phyloP scores from a whole-genome alignment of 1,139 yeast genomes.

The Debaryomycetaceae sp. region DNA sequence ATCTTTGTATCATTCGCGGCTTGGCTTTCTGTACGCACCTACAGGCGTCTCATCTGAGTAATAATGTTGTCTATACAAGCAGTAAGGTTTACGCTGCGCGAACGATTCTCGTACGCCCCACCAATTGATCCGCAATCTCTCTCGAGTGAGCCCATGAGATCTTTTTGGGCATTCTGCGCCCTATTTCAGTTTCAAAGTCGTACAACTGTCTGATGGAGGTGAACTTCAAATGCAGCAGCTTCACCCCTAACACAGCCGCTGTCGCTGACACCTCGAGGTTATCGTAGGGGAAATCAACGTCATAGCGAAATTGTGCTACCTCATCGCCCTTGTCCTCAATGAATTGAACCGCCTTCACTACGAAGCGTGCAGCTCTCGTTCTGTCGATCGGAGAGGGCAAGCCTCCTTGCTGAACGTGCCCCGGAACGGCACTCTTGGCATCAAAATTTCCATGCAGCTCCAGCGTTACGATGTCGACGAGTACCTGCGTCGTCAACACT shows the following conservation, averaged over 20 bases:
- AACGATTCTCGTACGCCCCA: conserved; percentile 53
- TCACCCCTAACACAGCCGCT: conserved; percentile 84
- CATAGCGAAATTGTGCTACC: conserved; percentile 22
- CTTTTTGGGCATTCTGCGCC: conserved; percentile 80
- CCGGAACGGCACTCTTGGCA: conserved; percentile 94
- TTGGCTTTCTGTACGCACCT: background rate
- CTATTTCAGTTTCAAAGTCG: conserved; percentile 79
- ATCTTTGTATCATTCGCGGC: background rate
- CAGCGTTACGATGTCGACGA: conserved; percentile 78
- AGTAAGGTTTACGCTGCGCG: conserved; percentile 3
- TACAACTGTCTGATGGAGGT: conserved; percentile 70
- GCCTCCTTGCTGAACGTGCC: conserved; percentile 98
- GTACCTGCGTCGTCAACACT: conserved; percentile 74
- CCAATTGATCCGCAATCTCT: conserved; percentile 78
- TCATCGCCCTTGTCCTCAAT: conserved; percentile 49
- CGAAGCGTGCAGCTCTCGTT: conserved; percentile 85
- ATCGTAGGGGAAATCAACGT: conserved; percentile 30
- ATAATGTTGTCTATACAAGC: no score
- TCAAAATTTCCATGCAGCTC: conserved; percentile 77
- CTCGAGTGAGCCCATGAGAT: conserved; percentile 79
- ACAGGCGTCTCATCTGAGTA: no score
- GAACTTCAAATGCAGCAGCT: conserved; percentile 72
- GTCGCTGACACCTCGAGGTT: conserved; percentile 43
- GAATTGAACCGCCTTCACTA: conserved; percentile 82
- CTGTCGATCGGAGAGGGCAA: conserved; percentile 94